Evolutionary conservation across 1,284 basidiomycete genomes (phyloP).

Genomic region (Ceratobasidium sp.): DNA sequence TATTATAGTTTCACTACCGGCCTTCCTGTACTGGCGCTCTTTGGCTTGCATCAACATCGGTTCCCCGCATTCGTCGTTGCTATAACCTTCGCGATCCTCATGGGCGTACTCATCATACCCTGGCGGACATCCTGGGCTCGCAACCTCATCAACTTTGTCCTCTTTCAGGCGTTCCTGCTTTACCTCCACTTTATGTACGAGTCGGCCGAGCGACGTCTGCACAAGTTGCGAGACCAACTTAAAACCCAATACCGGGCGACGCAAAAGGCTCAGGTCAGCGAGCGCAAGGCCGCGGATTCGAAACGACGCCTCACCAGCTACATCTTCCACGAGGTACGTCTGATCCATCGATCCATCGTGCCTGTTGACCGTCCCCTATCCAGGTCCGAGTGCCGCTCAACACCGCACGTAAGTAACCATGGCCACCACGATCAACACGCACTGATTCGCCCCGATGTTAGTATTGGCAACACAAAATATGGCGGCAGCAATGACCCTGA

Average conservation of each 20-base stretch:
- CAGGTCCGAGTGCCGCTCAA: conserved; percentile 91
- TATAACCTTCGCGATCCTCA: conserved; percentile 59
- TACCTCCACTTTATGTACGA: conserved; percentile 61
- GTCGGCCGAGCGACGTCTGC: conserved; percentile 65
- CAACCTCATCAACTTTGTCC: conserved; percentile 64
- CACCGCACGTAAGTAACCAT: conserved; percentile 72
- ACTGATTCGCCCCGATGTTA: conserved; percentile 44
- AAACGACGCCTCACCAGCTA: conserved; percentile 73
- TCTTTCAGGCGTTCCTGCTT: conserved; percentile 65
- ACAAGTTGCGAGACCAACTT: conserved; percentile 69
- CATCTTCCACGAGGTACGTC: conserved; percentile 72
- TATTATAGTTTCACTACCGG: conserved; percentile 58
- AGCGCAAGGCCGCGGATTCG: conserved; percentile 77
- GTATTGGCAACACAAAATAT: conserved; percentile 90
- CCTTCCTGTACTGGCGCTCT: conserved; percentile 76
- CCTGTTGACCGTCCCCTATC: conserved; percentile 45
- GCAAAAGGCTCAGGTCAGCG: conserved; percentile 84
- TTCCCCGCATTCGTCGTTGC: conserved; percentile 69
- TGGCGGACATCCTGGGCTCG: conserved; percentile 26
- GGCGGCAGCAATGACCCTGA: conserved; percentile 70
- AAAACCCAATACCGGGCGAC: conserved; percentile 73
- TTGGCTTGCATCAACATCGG: conserved; percentile 74
- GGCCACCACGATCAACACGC: conserved; percentile 2
- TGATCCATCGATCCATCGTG: conserved; percentile 17
- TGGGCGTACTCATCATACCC: conserved; percentile 55